A percentile compares a stretch with the other conserved stretches of the same genome.
Evolutionary conservation across 257 asterid species (phyloP).

Genomic region (Solanum infundibuliforme): DNA sequence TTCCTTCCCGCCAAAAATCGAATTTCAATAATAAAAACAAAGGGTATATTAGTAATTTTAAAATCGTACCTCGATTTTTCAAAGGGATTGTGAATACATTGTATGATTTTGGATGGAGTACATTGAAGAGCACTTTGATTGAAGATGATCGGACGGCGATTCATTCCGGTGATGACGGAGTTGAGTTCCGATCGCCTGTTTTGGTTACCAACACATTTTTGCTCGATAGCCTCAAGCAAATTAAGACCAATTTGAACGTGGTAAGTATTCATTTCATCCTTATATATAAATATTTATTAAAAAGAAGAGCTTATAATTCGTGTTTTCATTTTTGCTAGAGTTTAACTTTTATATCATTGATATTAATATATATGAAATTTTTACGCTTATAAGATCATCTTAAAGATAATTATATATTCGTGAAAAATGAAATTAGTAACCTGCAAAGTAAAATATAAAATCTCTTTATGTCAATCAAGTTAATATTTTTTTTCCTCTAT

Average conservation of each 20-base stretch:
- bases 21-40: not conserved
- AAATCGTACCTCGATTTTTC: not conserved
- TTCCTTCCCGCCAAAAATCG: slow-evolving; percentile 24
- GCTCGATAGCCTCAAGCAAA: slow-evolving; percentile 40
- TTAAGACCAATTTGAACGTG: slow-evolving; percentile 39
- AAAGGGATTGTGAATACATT: slow-evolving; percentile 17
- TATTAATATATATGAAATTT: no score
- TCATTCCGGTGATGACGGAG: slow-evolving; percentile 53
- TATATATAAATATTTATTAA: not conserved
- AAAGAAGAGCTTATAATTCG: not conserved
- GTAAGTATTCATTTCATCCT: slow-evolving; percentile 12
- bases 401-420: no score
- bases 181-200: slow-evolving; percentile 40
- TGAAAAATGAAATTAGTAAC: no score
- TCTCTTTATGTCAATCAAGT: no score
- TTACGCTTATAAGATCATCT: no score
- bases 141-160: slow-evolving; percentile 45
- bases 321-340: no score
- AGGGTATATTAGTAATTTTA: not conserved
- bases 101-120: slow-evolving; percentile 51
- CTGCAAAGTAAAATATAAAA: no score
- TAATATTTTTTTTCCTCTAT: no score
- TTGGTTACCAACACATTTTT: slow-evolving; percentile 31
- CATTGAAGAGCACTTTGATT: slow-evolving; percentile 39
- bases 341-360: no score